A percentile compares a stretch with the other conserved stretches of the same genome.
These are phyloP conservation scores for Orbilia quercus DNA, from an alignment of 2,329 filamentous ascomycete species.

Conservation along the genomic window DNA sequence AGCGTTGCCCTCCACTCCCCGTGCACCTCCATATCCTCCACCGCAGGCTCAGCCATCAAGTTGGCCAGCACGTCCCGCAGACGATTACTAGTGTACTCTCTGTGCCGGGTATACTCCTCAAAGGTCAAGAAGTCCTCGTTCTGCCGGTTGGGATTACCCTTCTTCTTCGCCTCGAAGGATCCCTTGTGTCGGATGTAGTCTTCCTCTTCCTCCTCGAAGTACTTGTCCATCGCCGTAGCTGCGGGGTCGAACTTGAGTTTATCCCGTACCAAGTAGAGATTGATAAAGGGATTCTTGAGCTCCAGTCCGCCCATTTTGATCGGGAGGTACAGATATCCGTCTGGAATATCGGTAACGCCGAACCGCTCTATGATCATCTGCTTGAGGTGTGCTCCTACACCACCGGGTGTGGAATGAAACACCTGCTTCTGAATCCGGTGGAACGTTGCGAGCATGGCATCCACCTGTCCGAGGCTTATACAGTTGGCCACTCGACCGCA, in stretches of 20 bases:
- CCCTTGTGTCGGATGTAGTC: slow-evolving; percentile 62
- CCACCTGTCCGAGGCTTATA: slow-evolving; percentile 69
- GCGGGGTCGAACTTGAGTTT: slow-evolving; percentile 62
- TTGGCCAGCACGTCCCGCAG: slow-evolving; percentile 63
- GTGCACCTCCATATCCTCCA: slow-evolving; percentile 58
- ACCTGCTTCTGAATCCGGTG: slow-evolving; percentile 67
- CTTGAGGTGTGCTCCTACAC: slow-evolving; percentile 70
- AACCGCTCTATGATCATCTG: slow-evolving; percentile 69
- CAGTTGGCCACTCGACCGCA: slow-evolving; percentile 68
- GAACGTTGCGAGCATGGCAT: slow-evolving; percentile 68
- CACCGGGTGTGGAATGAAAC: slow-evolving; percentile 64
- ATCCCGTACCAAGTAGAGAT: slow-evolving; percentile 63
- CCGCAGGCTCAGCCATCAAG: slow-evolving; percentile 60
- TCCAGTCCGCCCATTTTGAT: slow-evolving; percentile 66
- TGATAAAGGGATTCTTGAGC: slow-evolving; percentile 65
- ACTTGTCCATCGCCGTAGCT: slow-evolving; percentile 61
- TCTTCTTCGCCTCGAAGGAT: slow-evolving; percentile 61
- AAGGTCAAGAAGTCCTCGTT: slow-evolving; percentile 65
- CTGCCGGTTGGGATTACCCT: slow-evolving; percentile 58
- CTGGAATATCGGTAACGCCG: slow-evolving; percentile 64
- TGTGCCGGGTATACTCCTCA: slow-evolving; percentile 64
- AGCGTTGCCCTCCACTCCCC: slow-evolving; percentile 52
- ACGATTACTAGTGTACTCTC: slow-evolving; percentile 62
- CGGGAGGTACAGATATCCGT: slow-evolving; percentile 67
- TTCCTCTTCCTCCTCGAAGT: slow-evolving; percentile 62